Base-by-base conservation (phyloP, 73 alveolate genomes). In the Stentor coeruleus region DNA sequence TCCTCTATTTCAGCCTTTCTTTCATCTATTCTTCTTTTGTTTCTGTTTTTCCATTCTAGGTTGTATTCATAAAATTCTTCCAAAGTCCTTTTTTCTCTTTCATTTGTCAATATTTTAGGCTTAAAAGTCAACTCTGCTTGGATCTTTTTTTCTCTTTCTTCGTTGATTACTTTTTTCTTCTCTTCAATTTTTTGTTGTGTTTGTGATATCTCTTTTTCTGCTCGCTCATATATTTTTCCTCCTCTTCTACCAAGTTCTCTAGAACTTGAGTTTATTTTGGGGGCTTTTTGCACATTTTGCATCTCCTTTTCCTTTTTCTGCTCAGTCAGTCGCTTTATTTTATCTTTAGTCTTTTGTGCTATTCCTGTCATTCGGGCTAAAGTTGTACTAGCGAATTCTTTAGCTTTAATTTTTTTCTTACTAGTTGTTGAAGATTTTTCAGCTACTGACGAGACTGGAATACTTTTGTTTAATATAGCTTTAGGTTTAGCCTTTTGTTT, bases 121-220 rank as follows among this genome's bases (percentile, higher is more conserved):
- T 66, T 66, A 33, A 66, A 66, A 0, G 79, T 66, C 79, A 66
- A 33, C 40, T 66, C 79, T 66, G n/a, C 14, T 26, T 20, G n/a
- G 40, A 66, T 20, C 2, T 20, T 31, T 66, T 33, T 31, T 66
- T 66, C 79, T 66, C 39, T 66, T 2, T 66, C 79, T 40, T 66
- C 40, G 41, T 0, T 20, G 1, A 66, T 14, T 33, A 28, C 33
- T 31, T 66, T 31, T 2, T 66, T 66, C 1, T 20, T 20, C 39
- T 66, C 79, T 66, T 2, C 79, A 1, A 66, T 14, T 66, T 33
- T 20, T 66, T 31, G n/a, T 1, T 20, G 26, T 26, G n/a, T 26
- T 33, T 66, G 26, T 31, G 14, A 20, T 11, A 66, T 20, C 39
- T 20, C 79, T 31, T 66, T 31, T 20, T 31, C 37, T 20, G 14